These are phyloP conservation scores for Taxillus chinensis DNA, from an alignment of 164 flowering plant species.

Conservation along the genomic window DNA sequence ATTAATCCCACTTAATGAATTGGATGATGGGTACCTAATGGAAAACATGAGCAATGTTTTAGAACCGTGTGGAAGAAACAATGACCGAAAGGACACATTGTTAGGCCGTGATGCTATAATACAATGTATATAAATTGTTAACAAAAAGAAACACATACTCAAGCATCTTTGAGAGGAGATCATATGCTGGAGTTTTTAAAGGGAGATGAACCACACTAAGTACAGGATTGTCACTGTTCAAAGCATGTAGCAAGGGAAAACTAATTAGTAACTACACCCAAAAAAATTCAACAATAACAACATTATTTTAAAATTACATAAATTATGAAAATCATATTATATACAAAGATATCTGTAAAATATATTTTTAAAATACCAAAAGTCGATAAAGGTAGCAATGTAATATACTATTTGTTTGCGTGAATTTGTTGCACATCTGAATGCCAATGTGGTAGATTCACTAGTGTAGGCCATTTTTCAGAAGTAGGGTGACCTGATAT, in stretches of 20 bases:
- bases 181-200: slow-evolving; percentile 78
- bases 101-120: too few relatives aligned
- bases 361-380: background rate
- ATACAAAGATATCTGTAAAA: too few relatives aligned
- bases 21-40: background rate
- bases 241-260: slow-evolving; percentile 1
- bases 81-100: too few relatives aligned
- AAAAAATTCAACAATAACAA: background rate
- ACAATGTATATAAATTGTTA: background rate
- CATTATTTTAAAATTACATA: too few relatives aligned
- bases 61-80: too few relatives aligned
- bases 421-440: slow-evolving; percentile 79
- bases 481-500: slow-evolving; percentile 80
- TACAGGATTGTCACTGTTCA: slow-evolving; percentile 71
- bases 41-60: background rate
- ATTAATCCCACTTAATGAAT: background rate
- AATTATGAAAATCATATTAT: too few relatives aligned
- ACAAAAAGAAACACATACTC: slow-evolving; percentile 53
- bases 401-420: slow-evolving; percentile 66
- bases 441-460: slow-evolving; percentile 88
- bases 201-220: slow-evolving; percentile 77
- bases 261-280: background rate
- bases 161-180: slow-evolving; percentile 93
- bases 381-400: background rate
- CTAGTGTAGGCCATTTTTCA: slow-evolving; percentile 96